These are phyloP conservation scores for Setomelanomma holmii DNA, from an alignment of 2,329 filamentous ascomycete species.

Conservation along the genomic window DNA sequence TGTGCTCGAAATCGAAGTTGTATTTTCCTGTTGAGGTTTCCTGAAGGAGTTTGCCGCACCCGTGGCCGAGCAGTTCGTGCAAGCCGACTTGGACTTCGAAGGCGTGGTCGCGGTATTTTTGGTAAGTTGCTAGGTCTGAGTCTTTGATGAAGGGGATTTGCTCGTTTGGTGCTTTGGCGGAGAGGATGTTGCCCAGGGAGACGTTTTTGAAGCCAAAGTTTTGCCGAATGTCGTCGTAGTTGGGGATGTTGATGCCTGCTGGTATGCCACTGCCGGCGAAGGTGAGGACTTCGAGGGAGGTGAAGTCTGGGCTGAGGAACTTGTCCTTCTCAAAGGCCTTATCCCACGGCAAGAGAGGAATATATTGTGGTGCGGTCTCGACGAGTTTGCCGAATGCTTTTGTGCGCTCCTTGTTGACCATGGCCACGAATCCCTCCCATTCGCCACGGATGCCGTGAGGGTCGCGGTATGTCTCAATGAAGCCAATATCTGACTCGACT, in stretches of 20 bases:
- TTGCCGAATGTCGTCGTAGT: constrained; percentile 73
- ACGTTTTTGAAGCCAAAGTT: constrained; percentile 91
- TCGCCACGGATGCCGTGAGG: constrained; percentile 62
- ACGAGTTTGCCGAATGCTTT: constrained; percentile 87
- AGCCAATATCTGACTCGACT: constrained; percentile 62
- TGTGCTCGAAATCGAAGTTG: constrained; percentile 87
- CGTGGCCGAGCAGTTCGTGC: constrained; percentile 87
- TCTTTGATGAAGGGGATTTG: constrained; percentile 88
- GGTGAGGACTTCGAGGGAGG: constrained; percentile 87
- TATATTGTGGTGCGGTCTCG: constrained; percentile 78
- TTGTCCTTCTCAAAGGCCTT: constrained; percentile 94
- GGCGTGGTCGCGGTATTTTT: constrained; percentile 81
- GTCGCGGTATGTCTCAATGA: constrained; percentile 64
- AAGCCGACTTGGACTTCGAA: constrained; percentile 97
- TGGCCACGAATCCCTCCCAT: constrained; percentile 61
- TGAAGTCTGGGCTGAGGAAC: constrained; percentile 95
- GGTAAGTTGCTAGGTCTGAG: constrained; percentile 77
- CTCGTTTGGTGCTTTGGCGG: constrained; percentile 90
- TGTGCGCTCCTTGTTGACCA: constrained; percentile 91
- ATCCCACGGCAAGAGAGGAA: constrained; percentile 88
- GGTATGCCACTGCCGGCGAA: constrained; percentile 72
- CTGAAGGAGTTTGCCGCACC: constrained; percentile 91
- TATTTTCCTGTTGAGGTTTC: constrained; percentile 81
- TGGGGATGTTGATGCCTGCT: constrained; percentile 65
- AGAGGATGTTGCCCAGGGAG: constrained; percentile 89